phyloP scores from a whole-genome alignment of 768 basidiomycete species.

The Serendipita indica region DNA sequence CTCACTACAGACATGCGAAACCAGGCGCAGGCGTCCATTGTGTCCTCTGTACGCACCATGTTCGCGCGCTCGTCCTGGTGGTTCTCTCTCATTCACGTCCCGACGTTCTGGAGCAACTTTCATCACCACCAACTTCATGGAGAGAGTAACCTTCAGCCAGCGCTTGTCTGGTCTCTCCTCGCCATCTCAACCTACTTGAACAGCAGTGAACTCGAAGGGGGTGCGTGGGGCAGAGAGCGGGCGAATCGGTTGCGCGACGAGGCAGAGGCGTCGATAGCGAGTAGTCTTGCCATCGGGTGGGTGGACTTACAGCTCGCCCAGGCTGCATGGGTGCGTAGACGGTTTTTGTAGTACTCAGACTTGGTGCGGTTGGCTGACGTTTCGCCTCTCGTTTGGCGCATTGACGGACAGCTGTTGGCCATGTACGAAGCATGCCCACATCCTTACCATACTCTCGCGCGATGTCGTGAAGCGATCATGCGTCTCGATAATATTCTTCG shows the following conservation, averaged over 20 bases:
- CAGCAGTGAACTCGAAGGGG: conserved; percentile 3
- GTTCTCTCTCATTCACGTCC: conserved; percentile 14
- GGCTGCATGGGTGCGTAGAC: conserved; percentile 2
- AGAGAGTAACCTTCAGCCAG: conserved; percentile 10
- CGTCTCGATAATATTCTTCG: conserved; percentile 52
- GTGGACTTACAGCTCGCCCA: background rate
- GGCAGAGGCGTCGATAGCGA: background rate
- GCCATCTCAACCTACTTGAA: background rate
- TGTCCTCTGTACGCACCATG: background rate
- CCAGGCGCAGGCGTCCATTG: background rate
- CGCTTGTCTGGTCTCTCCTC: background rate
- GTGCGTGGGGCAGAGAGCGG: background rate
- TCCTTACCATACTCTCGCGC: conserved; percentile 43
- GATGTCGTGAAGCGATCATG: conserved; percentile 38
- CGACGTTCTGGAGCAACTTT: conserved; percentile 12
- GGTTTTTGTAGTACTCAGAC: conserved; percentile 7
- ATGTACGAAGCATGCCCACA: conserved; percentile 66
- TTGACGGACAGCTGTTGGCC: conserved; percentile 56
- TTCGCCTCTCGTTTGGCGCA: conserved; percentile 13
- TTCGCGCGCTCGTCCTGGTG: conserved; percentile 3
- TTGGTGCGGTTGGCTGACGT: too few species aligned
- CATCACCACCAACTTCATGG: background rate
- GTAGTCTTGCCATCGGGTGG: conserved; percentile 1
- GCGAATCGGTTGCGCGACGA: background rate
- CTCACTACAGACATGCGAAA: background rate